Evolutionary conservation across 2,329 filamentous ascomycete genomes (phyloP), one percentile per base, ranked within the genome.

Genomic region (Cercospora zeina): DNA sequence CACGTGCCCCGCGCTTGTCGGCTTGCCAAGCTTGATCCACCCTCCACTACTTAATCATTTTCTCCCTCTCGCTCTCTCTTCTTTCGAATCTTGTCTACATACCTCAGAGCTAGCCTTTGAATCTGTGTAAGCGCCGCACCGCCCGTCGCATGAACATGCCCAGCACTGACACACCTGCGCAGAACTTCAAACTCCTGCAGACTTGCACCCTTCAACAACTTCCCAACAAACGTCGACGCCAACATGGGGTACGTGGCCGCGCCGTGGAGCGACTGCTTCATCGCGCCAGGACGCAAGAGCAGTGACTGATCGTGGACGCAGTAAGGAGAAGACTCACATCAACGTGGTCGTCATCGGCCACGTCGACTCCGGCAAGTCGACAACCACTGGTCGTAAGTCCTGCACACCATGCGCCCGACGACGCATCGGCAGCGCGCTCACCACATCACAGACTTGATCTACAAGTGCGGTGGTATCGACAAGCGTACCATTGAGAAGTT

Each of bases 401-500:
- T 61, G 72, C 70, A 62, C 69, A 59, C 70, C 70, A 61, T 70
- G 67, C 64, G 64, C 60, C 54, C 24, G 24, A 27, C 24, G 24
- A 27, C 72, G 54, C 65, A 69, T 71, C 66, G 75, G 72, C 63
- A 55, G 49, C 36, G 63, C 72, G 73, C 72, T 76, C 74, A 81
- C 80, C 89, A 76, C 87, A 88, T 82, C 88, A 93, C 77, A 82
- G 79, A 82, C 86, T 89, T 99, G 88, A 97, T 99, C 90, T 97
- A 97, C 92, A 93, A 99, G 90, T 97, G 95, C 87, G 95, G 95
- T 89, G 95, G 95, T 91, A 99, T 97, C 80, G 95, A 99, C 91
- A 92, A 93, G 88, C 93, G 95, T 92, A 97, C 93, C 83, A 99
- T 99, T 81, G 95, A 99, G 90, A 99, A 99, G 90, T 99, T 99